Conservation (phyloP, 2,329 filamentous ascomycete species). For the Seiridium cupressi region DNA sequence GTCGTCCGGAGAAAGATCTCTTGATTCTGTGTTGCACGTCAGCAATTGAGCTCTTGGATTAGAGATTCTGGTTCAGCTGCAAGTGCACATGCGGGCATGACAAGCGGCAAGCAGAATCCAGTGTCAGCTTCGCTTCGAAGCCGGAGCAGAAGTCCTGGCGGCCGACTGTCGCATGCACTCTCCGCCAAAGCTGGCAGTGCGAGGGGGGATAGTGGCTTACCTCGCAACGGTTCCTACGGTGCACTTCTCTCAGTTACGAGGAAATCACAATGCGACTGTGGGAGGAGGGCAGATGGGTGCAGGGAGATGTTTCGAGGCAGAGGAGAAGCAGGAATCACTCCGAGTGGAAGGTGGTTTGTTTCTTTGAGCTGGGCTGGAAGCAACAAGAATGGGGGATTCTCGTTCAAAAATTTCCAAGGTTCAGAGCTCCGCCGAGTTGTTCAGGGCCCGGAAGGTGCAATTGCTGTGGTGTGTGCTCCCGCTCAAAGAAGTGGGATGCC, state of each 20-base stretch:
- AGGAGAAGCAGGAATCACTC: constrained; percentile 1
- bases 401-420: constrained; percentile 9
- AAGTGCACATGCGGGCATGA: not conserved
- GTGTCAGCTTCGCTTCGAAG: not conserved
- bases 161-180: not conserved
- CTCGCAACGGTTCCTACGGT: not conserved
- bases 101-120: not conserved
- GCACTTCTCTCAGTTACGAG: not conserved
- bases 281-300: not conserved
- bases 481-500: not conserved
- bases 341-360: constrained; percentile 6
- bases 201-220: not conserved
- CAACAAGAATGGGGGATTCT: constrained; percentile 7
- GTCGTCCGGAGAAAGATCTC: not conserved
- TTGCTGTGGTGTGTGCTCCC: constrained; percentile 1
- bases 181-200: not conserved
- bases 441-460: constrained; percentile 3
- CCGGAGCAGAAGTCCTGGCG: not conserved
- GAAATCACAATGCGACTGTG: constrained; percentile 3
- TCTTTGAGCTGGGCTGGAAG: constrained; percentile 6
- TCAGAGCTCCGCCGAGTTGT: constrained; percentile 2
- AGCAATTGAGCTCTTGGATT: constrained; percentile 13
- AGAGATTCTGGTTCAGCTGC: not conserved
- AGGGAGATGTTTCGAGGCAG: not conserved
- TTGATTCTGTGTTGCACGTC: constrained; percentile 9